These are phyloP conservation scores for Vinca major DNA, from an alignment of 305 asterid species.

Conservation along the genomic window DNA sequence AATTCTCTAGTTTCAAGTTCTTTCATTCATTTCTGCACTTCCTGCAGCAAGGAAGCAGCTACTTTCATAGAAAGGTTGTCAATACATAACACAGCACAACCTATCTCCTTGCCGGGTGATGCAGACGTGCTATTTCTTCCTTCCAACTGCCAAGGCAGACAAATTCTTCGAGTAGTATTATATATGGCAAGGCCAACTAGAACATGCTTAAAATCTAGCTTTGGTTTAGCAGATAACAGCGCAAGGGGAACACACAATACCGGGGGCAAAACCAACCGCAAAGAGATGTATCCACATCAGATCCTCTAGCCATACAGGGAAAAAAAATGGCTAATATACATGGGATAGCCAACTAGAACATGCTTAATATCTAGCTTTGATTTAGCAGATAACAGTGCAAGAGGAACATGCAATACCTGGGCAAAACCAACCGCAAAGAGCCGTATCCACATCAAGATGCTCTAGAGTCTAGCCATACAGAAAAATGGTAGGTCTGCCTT, in stretches of 20 bases:
- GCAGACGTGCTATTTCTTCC: background rate
- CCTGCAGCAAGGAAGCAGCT: conserved; percentile 9
- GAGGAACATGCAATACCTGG: background rate
- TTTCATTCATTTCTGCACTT: background rate
- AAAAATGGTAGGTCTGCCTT: conserved; percentile 14
- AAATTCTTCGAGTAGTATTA: background rate
- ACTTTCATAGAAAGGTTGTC: background rate
- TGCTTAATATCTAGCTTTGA: conserved; percentile 3
- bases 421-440: background rate
- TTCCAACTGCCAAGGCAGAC: background rate
- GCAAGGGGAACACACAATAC: background rate
- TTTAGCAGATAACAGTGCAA: background rate
- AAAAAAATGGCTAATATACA: background rate
- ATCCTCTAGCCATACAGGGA: too few relatives aligned
- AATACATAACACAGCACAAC: background rate
- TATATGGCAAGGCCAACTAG: background rate
- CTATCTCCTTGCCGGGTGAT: background rate
- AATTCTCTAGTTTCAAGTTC: background rate
- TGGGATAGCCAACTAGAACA: conserved; percentile 1
- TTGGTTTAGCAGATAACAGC: background rate
- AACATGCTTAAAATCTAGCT: conserved; percentile 3
- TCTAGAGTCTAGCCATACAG: too few relatives aligned
- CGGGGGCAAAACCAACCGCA: background rate
- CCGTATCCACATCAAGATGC: too few relatives aligned
- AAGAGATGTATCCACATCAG: too few relatives aligned